phyloP scores from a whole-genome alignment of 2,329 filamentous ascomycete species.

The Trichoderma sp. region DNA sequence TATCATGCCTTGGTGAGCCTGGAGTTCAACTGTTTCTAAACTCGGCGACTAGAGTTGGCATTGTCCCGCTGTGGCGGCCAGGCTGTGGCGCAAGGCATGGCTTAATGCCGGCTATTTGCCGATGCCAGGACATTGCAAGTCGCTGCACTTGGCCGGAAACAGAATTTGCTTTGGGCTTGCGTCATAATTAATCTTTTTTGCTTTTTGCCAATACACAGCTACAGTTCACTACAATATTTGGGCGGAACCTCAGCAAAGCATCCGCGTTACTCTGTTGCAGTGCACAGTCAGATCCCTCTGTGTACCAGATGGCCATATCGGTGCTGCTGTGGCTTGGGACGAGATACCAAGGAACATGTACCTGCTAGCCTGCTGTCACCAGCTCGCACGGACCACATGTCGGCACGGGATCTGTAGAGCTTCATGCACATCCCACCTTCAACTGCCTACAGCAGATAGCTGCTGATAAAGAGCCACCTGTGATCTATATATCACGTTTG shows the following conservation, averaged over 20 bases:
- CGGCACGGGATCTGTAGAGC: background rate
- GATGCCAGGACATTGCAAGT: background rate
- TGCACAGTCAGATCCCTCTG: background rate
- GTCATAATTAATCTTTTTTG: background rate
- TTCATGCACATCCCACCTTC: constrained; percentile 2
- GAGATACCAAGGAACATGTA: background rate
- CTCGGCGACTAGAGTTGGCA: constrained; percentile 27
- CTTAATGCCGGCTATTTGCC: constrained; percentile 19
- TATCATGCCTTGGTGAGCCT: constrained; percentile 15
- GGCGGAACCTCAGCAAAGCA: background rate
- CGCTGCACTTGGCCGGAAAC: background rate
- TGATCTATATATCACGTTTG: background rate
- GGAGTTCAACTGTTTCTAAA: constrained; percentile 22
- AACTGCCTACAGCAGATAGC: background rate
- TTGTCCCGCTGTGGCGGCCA: constrained; percentile 31
- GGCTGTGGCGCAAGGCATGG: constrained; percentile 15
- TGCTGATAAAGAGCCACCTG: background rate
- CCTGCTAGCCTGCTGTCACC: background rate
- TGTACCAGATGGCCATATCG: background rate
- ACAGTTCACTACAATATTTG: background rate
- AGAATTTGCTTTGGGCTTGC: background rate
- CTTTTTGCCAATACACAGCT: background rate
- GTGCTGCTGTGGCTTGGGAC: background rate
- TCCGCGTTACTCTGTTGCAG: background rate
- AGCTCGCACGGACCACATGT: background rate